Conservation (phyloP, 768 basidiomycete genomes). For the Tulasnella sp. region DNA sequence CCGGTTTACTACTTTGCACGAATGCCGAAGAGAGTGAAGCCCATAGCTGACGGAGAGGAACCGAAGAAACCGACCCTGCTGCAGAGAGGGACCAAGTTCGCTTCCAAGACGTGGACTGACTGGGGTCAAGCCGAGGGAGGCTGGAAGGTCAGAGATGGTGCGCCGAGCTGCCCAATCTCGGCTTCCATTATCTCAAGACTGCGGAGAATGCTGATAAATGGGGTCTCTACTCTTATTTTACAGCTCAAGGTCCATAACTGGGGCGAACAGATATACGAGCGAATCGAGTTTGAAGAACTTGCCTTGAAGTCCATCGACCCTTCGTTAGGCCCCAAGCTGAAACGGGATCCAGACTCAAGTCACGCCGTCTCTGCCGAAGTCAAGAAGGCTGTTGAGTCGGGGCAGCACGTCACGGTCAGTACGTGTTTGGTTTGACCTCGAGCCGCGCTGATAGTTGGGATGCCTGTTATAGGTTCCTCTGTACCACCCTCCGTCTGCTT, state of each 20-base stretch:
- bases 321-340: constrained; percentile 11
- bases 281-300: constrained; percentile 17
- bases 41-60: not conserved
- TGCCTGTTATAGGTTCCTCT: constrained; percentile 7
- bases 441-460: not conserved
- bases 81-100: constrained; percentile 1
- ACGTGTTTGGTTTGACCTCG: not conserved
- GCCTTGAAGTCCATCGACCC: constrained; percentile 16
- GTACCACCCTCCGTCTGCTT: constrained; percentile 9
- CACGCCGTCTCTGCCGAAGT: not conserved
- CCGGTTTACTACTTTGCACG: constrained; percentile 14
- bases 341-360: not conserved
- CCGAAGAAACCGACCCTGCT: not conserved
- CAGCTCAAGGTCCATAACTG: constrained; percentile 16
- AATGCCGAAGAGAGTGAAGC: not conserved
- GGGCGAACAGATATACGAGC: constrained; percentile 12
- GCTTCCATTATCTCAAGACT: not conserved
- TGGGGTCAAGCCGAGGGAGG: constrained; percentile 16
- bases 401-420: not conserved
- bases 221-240: not conserved
- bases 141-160: constrained; percentile 17
- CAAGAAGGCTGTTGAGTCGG: constrained; percentile 6
- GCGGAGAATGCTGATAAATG: not conserved
- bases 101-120: constrained; percentile 13
- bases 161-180: not conserved